A percentile compares a stretch with the other conserved stretches of the same genome.
Evolutionary conservation across 1,139 yeast species (phyloP).

Genomic region (Scheffersomyces quercinus): DNA sequence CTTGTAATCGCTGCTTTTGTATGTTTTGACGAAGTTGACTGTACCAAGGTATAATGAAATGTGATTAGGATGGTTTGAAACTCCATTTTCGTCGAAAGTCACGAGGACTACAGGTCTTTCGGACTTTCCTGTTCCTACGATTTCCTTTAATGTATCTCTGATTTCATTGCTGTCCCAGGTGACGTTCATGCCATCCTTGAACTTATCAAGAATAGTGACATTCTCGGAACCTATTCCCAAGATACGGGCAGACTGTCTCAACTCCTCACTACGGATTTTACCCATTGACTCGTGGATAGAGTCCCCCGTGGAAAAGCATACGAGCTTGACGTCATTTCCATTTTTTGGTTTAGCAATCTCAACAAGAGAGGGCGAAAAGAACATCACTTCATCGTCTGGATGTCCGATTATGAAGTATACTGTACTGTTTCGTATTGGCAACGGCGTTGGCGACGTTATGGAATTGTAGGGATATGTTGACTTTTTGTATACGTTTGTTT

Average conservation of each 20-base stretch:
- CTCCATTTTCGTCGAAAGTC: constrained; percentile 83
- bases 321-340: constrained; percentile 53
- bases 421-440: constrained; percentile 35
- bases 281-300: constrained; percentile 69
- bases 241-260: constrained; percentile 54
- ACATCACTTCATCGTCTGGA: constrained; percentile 99
- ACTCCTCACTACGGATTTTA: constrained; percentile 55
- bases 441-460: constrained; percentile 35
- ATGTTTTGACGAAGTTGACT: constrained; percentile 26
- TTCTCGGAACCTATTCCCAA: constrained; percentile 52
- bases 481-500: constrained; percentile 22
- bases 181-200: constrained; percentile 72
- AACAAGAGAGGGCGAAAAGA: constrained; percentile 79
- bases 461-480: constrained; percentile 38
- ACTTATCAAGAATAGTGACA: constrained; percentile 49
- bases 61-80: constrained; percentile 87
- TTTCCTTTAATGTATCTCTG: constrained; percentile 22
- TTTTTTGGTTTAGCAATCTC: constrained; percentile 51
- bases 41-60: constrained; percentile 64
- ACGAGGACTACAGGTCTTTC: constrained; percentile 45
- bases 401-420: constrained; percentile 75
- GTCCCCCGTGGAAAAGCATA: constrained; percentile 81
- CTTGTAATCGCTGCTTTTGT: constrained; percentile 6
- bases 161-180: constrained; percentile 61
- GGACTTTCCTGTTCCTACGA: constrained; percentile 17